Base-by-base conservation (phyloP, 768 basidiomycete species). In the Gautieria morchelliformis region DNA sequence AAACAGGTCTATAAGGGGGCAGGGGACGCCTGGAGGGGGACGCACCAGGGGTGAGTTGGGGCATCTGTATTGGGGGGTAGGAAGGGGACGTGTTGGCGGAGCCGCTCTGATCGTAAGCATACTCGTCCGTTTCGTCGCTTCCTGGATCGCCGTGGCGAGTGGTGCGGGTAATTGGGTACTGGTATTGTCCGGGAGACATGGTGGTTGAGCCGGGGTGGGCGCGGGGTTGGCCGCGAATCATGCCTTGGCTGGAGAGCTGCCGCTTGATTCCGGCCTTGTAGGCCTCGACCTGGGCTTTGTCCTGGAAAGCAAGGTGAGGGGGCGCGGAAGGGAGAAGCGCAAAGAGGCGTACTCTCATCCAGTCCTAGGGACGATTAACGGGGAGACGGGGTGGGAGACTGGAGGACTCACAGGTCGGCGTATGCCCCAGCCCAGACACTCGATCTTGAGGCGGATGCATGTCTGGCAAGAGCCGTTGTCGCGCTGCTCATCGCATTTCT, bases 401-500 rank as follows among this genome's bases (percentile, higher is more conserved):
- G n/a, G 39, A 22, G 12, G 50, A 52, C 50, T 20, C 35, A 56
- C 62, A n/a, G 89, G 89, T 52, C 89, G 79, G 65, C 80, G 85
- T 8, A 83, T 74, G 4, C 89, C 89, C 89, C 89, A 92, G 12
- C 89, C 89, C 4, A 92, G 75, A 70, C 89, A 92, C 52, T 85
- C 77, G 64, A 92, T 88, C 49, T 83, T 84, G 39, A 92, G 75
- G 52, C 89, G 85, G 59, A 81, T 77, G 68, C 89, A 92, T 1
- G 89, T 92, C 63, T 80, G 77, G 71, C 89, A 92, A 2, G 88
- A 85, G 69, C 87, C 81, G 59, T 81, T 84, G 65, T 64, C 84
- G 62, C 87, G 82, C 62, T 88, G 83, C 65, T 92, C 89, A 68
- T 92, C 89, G 69, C 89, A 92, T 87, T 92, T 92, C 88, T 91